These are phyloP conservation scores for Cryomyces minteri DNA, from an alignment of 495 filamentous ascomycete species.

Conservation along the genomic window DNA sequence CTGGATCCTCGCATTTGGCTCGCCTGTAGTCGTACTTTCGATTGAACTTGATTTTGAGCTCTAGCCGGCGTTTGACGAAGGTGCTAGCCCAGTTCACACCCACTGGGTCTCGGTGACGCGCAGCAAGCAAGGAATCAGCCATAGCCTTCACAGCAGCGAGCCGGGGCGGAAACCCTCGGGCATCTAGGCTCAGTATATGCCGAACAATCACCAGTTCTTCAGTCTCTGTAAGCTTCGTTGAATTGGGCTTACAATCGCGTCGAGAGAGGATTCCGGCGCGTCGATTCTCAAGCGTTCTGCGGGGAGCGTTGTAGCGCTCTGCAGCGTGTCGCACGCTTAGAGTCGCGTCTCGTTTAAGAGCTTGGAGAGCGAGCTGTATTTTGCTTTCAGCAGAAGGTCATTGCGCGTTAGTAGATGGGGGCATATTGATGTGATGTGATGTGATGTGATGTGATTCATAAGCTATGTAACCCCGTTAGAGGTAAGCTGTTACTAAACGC, in stretches of 20 bases:
- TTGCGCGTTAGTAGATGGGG: neutral
- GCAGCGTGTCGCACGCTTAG: conserved; percentile 1
- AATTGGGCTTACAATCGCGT: conserved; percentile 7
- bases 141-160: conserved; percentile 21
- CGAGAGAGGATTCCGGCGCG: neutral
- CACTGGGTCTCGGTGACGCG: conserved; percentile 8
- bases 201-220: conserved; percentile 17
- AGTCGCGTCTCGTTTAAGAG: neutral
- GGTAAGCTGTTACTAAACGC: too few relatives aligned
- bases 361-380: conserved; percentile 5
- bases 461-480: too few relatives aligned
- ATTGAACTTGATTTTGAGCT: conserved; percentile 17
- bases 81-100: conserved; percentile 13
- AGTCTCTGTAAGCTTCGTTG: conserved; percentile 13
- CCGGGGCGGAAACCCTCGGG: conserved; percentile 12
- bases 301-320: conserved; percentile 1
- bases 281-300: neutral
- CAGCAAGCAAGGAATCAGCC: conserved; percentile 17
- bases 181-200: conserved; percentile 21
- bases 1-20: conserved; percentile 21
- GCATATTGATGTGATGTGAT: too few relatives aligned
- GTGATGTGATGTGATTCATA: too few relatives aligned
- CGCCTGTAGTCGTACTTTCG: conserved; percentile 18
- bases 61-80: conserved; percentile 17
- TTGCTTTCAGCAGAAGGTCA: conserved; percentile 2